These are phyloP conservation scores for Zygosaccharomyces sapae DNA, from an alignment of 1,139 yeast species.

Conservation along the genomic window DNA sequence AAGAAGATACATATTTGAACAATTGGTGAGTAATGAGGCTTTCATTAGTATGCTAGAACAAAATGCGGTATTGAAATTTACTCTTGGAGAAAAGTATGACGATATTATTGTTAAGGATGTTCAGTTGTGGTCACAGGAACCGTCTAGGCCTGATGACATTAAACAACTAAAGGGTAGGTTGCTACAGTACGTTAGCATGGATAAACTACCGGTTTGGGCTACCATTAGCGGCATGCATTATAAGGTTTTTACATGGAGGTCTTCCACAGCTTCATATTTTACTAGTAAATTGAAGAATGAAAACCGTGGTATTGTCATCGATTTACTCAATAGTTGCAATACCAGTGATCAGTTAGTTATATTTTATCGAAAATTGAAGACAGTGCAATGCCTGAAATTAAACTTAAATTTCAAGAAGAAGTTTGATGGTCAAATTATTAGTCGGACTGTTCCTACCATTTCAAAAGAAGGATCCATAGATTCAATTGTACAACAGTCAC, in stretches of 20 bases:
- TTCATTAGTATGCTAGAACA: constrained; percentile 11
- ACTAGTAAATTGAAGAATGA: constrained; percentile 25
- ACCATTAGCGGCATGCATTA: constrained; percentile 2
- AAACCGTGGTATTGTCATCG: constrained; percentile 28
- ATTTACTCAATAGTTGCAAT: constrained; percentile 1
- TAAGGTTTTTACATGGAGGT: constrained; percentile 26
- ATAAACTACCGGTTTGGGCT: constrained; percentile 32
- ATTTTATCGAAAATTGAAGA: constrained; percentile 7
- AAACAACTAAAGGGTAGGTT: constrained; percentile 18
- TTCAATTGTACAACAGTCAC: constrained; percentile 21
- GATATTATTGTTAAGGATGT: constrained; percentile 27
- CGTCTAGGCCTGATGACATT: neutral
- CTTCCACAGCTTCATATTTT: constrained; percentile 29
- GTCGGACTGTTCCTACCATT: constrained; percentile 1
- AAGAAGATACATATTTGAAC: neutral
- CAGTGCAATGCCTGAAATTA: constrained; percentile 10
- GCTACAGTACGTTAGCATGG: constrained; percentile 27
- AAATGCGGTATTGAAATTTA: constrained; percentile 19
- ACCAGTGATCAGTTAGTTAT: constrained; percentile 3
- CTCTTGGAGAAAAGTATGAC: constrained; percentile 21
- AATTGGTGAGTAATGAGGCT: constrained; percentile 1
- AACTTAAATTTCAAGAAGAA: constrained; percentile 5
- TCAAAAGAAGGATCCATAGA: constrained; percentile 19
- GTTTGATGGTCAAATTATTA: constrained; percentile 13
- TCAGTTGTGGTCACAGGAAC: constrained; percentile 27